phyloP scores from a whole-genome alignment of 805 yeast genomes.

The Metschnikowia aberdeeniae region DNA sequence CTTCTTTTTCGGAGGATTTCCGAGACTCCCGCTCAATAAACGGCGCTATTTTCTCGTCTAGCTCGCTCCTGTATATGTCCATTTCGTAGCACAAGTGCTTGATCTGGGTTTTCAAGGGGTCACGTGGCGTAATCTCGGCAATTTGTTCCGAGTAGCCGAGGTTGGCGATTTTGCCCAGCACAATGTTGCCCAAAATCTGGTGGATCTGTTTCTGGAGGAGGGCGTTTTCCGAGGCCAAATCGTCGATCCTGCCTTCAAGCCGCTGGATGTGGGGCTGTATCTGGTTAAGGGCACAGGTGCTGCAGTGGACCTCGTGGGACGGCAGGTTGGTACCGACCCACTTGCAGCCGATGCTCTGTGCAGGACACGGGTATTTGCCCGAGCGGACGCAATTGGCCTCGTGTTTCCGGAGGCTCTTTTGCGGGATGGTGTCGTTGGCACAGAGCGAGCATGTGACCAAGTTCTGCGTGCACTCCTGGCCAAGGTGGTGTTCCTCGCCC shows the following conservation, averaged over 20 bases:
- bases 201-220: slow-evolving; percentile 42
- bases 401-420: slow-evolving; percentile 37
- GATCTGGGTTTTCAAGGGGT: slow-evolving; percentile 23
- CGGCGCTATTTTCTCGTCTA: slow-evolving; percentile 37
- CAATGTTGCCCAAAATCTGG: slow-evolving; percentile 42
- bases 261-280: slow-evolving; percentile 25
- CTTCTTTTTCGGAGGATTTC: slow-evolving; percentile 22
- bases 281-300: slow-evolving; percentile 29
- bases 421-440: slow-evolving; percentile 38
- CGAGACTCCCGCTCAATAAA: slow-evolving; percentile 24
- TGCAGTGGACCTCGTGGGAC: slow-evolving; percentile 33
- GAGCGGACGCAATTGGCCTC: slow-evolving; percentile 39
- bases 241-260: slow-evolving; percentile 23
- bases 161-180: slow-evolving; percentile 49
- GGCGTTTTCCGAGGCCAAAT: slow-evolving; percentile 33
- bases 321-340: slow-evolving; percentile 41
- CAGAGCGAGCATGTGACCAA: slow-evolving; percentile 39
- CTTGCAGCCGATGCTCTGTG: slow-evolving; percentile 44
- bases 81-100: slow-evolving; percentile 38
- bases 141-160: slow-evolving; percentile 45
- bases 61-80: slow-evolving; percentile 40
- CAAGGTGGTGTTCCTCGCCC: slow-evolving; percentile 32
- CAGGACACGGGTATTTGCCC: slow-evolving; percentile 44
- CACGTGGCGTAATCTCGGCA: slow-evolving; percentile 38
- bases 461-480: slow-evolving; percentile 37